Evolutionary conservation across 2,329 filamentous ascomycete genomes (phyloP), one percentile per base, ranked within the genome.

Genomic region (Xylaria sp.): DNA sequence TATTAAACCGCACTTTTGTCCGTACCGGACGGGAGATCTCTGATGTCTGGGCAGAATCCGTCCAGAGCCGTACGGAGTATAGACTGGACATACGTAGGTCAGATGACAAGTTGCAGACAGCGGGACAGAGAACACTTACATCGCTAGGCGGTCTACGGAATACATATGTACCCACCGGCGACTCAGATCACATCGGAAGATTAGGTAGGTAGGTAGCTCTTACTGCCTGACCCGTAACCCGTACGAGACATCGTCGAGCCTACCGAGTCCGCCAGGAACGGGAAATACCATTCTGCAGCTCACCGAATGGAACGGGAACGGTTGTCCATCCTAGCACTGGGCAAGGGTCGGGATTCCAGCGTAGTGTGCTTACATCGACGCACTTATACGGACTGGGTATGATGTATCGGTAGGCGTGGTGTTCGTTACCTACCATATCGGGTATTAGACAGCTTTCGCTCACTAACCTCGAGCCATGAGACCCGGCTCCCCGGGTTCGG

Each of bases 401-500:
- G 13, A 46, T 13, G 42, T 46, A 46, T n/a, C 42, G 42, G 42
- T 46, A 46, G 42, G 42, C 42, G 42, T 46, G 8, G 37, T 42
- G 37, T 42, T 10, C 37, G 37, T 13, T 42, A 13, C 37, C 37
- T 42, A 13, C 37, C 37, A 42, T 42, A 42, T 42, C 11, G 37
- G 37, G 37, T 13, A 42, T 46, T 46, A 46, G 42, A 46, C 42
- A 46, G 42, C 42, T 46, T n/a, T 4, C 11, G 18, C 48, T 51
- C 35, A 30, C 23, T 30, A 30, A 30, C 23, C 23, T 30, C 23
- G 23, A 30, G 23, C 23, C 23, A 5, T 52, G 42, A 16, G 62
- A 47, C 49, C 59, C 62, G 46, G 60, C 53, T 49, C 52, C 52
- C 59, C 55, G 62, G 59, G 53, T 63, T 57, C 49, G 37, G 42